Conservation (phyloP, 805 yeast genomes). For the Saccharomycopsis sp. region DNA sequence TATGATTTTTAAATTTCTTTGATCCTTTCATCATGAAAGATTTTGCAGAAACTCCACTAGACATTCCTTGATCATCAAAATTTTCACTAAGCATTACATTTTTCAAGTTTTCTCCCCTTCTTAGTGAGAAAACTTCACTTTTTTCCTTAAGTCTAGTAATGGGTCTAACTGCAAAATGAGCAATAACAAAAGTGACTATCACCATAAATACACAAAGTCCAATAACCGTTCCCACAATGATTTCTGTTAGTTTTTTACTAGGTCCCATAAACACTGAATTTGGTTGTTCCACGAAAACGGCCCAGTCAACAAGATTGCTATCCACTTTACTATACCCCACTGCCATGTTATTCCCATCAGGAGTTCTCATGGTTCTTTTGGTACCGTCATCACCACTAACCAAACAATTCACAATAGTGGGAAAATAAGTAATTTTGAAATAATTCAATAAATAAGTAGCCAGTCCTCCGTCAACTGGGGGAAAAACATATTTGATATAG, state of each 20-base stretch:
- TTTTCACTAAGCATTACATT: constrained; percentile 4
- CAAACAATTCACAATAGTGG: constrained; percentile 25
- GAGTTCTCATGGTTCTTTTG: constrained; percentile 27
- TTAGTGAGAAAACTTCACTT: constrained; percentile 43
- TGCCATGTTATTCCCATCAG: constrained; percentile 34
- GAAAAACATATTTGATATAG: constrained; percentile 28
- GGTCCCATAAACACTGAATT: constrained; percentile 53
- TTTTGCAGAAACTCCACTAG: not conserved
- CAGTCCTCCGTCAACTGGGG: constrained; percentile 24
- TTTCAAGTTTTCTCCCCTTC: constrained; percentile 23
- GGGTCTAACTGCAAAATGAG: constrained; percentile 79
- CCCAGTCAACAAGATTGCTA: constrained; percentile 45
- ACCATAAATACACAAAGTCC: constrained; percentile 71
- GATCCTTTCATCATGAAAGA: not conserved
- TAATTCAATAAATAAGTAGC: constrained; percentile 6
- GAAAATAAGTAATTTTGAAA: constrained; percentile 21
- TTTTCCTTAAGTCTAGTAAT: constrained; percentile 71
- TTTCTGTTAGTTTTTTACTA: constrained; percentile 46
- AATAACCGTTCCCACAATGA: constrained; percentile 68
- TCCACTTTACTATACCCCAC: constrained; percentile 37
- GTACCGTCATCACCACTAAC: constrained; percentile 33
- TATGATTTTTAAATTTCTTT: not conserved
- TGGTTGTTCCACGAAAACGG: constrained; percentile 60
- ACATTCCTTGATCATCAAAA: too few relatives aligned
- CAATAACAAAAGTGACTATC: constrained; percentile 68